Base-by-base conservation (phyloP, 73 alveolate species). In the Paraurostyla sp. region DNA sequence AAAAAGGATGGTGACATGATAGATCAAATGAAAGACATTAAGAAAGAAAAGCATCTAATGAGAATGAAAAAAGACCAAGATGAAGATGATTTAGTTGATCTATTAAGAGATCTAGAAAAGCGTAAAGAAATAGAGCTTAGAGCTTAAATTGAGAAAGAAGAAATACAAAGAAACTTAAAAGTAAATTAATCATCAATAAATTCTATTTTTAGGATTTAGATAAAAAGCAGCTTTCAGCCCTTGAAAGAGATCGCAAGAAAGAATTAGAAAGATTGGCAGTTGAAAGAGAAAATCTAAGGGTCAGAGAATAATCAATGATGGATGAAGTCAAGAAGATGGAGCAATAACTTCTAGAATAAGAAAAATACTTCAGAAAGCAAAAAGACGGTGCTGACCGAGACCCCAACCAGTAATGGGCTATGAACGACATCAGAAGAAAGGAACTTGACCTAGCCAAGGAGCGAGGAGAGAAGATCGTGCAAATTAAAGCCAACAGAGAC, bases 111-210 rank as follows among this genome's bases (percentile, higher is more conserved):
- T 20, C 90, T 95, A 25, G 96, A 95, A 88, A 41, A 45, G 43
- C 87, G 83, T 40, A 95, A 94, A 83, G 98, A 95, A 75, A 87
- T 90, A 45, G 98, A 95, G 62, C 73, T 93, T 2, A 92, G 97
- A 48, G 97, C 97, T 43, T 68, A 88, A 63, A 65, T 92, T 15
- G 98, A 95, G 45, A 95, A 95, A 83, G 98, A 95, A 60, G 95
- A 92, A 43, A 95, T 95, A 13, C 49, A 89, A 80, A 63, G 93
- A 83, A 96, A 95, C 4, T 42, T 95, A 38, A 88, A 91, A 63
- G 98, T 73, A 73, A 68, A 20, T 25, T 46, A n/a, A 41, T 18
- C 7, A 25, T 32, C 29, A 2, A 11, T 33, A 73, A 18, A 25
- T 11, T 36, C 1, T 65, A 40, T 29, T 25, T 46, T 46, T 73